phyloP scores from a whole-genome alignment of 1,284 basidiomycete species.

The Leucoagaricus sp. region DNA sequence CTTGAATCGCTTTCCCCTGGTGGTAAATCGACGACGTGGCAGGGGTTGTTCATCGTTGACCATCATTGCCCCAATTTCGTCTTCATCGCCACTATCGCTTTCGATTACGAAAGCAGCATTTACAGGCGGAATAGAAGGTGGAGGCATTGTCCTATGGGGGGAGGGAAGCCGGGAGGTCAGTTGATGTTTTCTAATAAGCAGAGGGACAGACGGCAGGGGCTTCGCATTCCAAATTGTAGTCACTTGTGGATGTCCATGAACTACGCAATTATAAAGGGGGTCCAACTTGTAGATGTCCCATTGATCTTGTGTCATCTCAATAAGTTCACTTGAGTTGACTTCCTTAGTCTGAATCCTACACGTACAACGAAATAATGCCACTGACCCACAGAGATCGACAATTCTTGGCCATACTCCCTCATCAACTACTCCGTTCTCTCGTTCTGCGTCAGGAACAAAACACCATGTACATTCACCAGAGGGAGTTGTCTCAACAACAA shows the following conservation, averaged over 20 bases:
- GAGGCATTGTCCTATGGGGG: constrained; percentile 16
- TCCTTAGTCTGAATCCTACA: constrained; percentile 14
- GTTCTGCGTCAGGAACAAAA: constrained; percentile 69
- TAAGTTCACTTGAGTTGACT: constrained; percentile 39
- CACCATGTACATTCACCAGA: constrained; percentile 62
- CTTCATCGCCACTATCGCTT: constrained; percentile 40
- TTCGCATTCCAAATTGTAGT: constrained; percentile 37
- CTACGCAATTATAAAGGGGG: constrained; percentile 62
- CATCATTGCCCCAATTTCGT: constrained; percentile 59
- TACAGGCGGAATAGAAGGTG: constrained; percentile 21
- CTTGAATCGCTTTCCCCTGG: neutral
- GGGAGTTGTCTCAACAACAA: constrained; percentile 65
- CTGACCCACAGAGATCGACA: constrained; percentile 70
- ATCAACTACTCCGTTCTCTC: constrained; percentile 53
- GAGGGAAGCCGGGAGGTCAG: constrained; percentile 16
- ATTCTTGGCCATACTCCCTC: constrained; percentile 72
- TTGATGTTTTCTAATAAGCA: constrained; percentile 16
- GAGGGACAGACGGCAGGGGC: constrained; percentile 22
- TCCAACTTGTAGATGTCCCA: constrained; percentile 85
- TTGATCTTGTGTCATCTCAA: constrained; percentile 65
- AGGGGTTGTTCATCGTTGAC: constrained; percentile 40
- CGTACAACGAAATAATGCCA: constrained; percentile 14
- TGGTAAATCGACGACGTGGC: constrained; percentile 15
- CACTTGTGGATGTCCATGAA: constrained; percentile 47
- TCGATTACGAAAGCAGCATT: constrained; percentile 18